A percentile compares a stretch with the other conserved stretches of the same genome.
These are phyloP conservation scores for Aureobasidium lini DNA, from an alignment of 2,329 filamentous ascomycete species.

Conservation along the genomic window DNA sequence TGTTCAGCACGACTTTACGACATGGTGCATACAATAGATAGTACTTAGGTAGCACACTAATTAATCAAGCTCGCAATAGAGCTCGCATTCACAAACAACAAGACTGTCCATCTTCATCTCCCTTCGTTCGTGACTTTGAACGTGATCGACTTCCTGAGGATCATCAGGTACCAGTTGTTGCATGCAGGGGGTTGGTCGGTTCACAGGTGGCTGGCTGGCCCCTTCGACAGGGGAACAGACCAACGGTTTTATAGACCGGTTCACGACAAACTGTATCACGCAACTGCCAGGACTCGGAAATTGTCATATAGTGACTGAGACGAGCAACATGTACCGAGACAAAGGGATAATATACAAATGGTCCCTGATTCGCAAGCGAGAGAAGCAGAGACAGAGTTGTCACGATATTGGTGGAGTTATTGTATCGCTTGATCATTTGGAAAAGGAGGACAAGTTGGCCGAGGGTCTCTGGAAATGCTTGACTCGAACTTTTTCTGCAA, in stretches of 20 bases:
- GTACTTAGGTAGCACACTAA: conserved; percentile 11
- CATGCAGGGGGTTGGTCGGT: conserved; percentile 9
- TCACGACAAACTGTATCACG: not conserved
- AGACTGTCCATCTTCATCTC: not conserved
- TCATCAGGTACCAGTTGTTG: conserved; percentile 1
- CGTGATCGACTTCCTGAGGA: not conserved
- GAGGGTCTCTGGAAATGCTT: not conserved
- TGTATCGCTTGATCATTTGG: not conserved
- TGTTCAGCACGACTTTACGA: conserved; percentile 7
- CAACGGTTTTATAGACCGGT: conserved; percentile 11
- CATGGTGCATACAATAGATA: conserved; percentile 12
- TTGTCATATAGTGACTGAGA: conserved; percentile 1
- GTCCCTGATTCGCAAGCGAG: not conserved
- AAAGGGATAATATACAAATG: not conserved
- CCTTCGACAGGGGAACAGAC: not conserved
- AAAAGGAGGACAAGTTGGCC: not conserved
- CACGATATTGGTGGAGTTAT: not conserved
- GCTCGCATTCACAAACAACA: not conserved
- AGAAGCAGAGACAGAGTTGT: not conserved
- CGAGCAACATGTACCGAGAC: not conserved
- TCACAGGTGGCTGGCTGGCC: conserved; percentile 4
- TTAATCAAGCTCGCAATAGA: conserved; percentile 8
- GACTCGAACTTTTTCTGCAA: not conserved
- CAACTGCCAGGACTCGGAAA: conserved; percentile 11
- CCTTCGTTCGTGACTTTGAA: not conserved